phyloP scores from a whole-genome alignment of 805 yeast species.

The Geotrichum ghanense region DNA sequence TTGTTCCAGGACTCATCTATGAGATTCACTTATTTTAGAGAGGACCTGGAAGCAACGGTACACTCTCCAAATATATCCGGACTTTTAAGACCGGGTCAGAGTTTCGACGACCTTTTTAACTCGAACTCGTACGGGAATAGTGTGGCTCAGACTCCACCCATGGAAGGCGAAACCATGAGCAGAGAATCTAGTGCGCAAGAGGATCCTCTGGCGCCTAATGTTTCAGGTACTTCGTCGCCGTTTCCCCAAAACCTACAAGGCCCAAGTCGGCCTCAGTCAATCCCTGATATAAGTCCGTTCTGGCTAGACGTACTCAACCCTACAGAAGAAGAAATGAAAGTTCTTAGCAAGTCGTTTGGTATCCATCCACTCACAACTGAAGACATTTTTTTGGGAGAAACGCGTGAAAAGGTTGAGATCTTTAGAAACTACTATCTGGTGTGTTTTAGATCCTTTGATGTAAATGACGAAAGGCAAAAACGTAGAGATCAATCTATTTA shows the following conservation, averaged over 20 bases:
- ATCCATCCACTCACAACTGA: constrained; percentile 95
- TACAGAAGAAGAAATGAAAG: constrained; percentile 94
- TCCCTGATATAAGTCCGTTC: constrained; percentile 50
- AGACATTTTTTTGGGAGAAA: constrained; percentile 86
- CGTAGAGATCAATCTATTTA: not conserved
- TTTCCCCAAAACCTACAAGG: constrained; percentile 1
- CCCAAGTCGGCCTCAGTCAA: constrained; percentile 3
- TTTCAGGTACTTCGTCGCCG: constrained; percentile 1
- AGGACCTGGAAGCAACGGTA: constrained; percentile 76
- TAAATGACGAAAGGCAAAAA: constrained; percentile 26
- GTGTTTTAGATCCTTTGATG: constrained; percentile 77
- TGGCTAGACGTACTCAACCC: constrained; percentile 93
- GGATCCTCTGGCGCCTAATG: constrained; percentile 2
- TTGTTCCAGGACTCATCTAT: constrained; percentile 30
- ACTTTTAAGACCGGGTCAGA: constrained; percentile 48
- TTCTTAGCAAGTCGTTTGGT: constrained; percentile 77
- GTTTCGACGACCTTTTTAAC: constrained; percentile 47
- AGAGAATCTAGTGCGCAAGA: constrained; percentile 1
- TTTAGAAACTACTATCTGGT: constrained; percentile 85
- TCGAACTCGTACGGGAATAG: not conserved
- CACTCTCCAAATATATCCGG: constrained; percentile 87
- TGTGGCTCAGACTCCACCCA: constrained; percentile 12
- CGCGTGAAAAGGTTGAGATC: constrained; percentile 89
- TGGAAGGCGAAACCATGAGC: constrained; percentile 1
- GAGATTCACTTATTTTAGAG: constrained; percentile 87